Conservation (phyloP, 148 eudicot species). For the Vaccinium macrocarpon region DNA sequence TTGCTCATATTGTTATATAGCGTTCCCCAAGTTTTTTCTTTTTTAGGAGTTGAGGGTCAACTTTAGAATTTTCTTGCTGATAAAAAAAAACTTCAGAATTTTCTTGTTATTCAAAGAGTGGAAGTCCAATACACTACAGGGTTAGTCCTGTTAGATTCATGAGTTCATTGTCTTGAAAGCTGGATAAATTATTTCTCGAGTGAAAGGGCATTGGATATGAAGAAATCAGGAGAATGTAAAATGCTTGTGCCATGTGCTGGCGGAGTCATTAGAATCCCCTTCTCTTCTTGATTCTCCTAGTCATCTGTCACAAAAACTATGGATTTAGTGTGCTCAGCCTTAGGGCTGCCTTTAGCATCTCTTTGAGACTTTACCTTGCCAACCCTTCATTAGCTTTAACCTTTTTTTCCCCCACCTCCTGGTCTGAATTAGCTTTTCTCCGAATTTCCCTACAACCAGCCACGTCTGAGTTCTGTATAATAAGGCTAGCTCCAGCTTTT, state of each 20-base stretch:
- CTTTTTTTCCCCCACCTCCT: background rate
- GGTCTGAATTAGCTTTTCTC: background rate
- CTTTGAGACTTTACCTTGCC: background rate
- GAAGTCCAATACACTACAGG: background rate
- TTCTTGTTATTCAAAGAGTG: background rate
- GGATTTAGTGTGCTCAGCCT: background rate
- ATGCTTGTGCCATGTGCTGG: background rate
- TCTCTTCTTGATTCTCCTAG: background rate
- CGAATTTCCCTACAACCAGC: background rate
- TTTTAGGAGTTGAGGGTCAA: background rate
- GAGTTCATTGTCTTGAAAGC: background rate
- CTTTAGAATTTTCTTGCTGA: background rate
- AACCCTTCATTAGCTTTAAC: background rate
- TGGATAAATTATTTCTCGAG: background rate
- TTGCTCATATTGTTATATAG: background rate
- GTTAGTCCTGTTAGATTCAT: background rate
- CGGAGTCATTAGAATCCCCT: background rate
- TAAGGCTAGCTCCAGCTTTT: background rate
- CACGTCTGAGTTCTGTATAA: background rate
- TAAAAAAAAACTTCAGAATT: too few relatives aligned
- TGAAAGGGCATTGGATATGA: background rate
- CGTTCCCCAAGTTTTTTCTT: background rate
- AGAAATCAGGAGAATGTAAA: background rate
- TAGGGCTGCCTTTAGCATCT: background rate
- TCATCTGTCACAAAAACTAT: background rate